Base-by-base conservation (phyloP, 345 rosid species). In the Boechera divaricarpa region DNA sequence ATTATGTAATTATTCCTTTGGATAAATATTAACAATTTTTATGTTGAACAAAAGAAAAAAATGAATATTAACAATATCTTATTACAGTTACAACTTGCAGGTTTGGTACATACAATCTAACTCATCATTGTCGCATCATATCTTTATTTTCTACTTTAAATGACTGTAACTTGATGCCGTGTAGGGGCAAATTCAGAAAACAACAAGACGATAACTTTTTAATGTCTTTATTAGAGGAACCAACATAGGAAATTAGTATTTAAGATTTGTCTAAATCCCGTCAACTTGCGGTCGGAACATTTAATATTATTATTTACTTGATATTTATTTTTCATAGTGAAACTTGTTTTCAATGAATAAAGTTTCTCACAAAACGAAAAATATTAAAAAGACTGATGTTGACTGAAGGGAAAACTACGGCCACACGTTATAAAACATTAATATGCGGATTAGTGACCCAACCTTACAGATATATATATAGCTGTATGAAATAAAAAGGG, bases 161-260 rank as follows among this genome's bases (percentile, higher is more conserved):
- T 54, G 12, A 63, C 36, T 70, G 76, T 70, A 54, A 70, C 36
- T 70, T 70, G 61, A 64, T 70, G 63, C 67, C 80, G 80, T 70
- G 80, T 77, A 60, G 80, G 80, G 76, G 71, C 71, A 54, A 28
- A 11, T 42, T 21, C 15, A 42, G 33, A 69, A 76, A 69, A 53
- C 70, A 77, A 55, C 75, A 69, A 69, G 31, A 69, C 49, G 31
- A 68, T 10, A 69, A 42, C 63, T 67, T 60, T 76, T 62, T 11
- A 52, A 42, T 65, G 80, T 31, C 63, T 76, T 69, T 76, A 76
- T 26, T 35, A 44, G 45, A 70, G 71, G 75, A 29, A 75, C 79
- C 67, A 75, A 67, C 79, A 75, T 48, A 67, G 26, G 79, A 75
- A 55, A 70, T 57, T 55, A 62, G 70, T 55, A 62, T 44, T 39